These are phyloP conservation scores for Tetracladium setigerum DNA, from an alignment of 495 filamentous ascomycete species.

Conservation along the genomic window DNA sequence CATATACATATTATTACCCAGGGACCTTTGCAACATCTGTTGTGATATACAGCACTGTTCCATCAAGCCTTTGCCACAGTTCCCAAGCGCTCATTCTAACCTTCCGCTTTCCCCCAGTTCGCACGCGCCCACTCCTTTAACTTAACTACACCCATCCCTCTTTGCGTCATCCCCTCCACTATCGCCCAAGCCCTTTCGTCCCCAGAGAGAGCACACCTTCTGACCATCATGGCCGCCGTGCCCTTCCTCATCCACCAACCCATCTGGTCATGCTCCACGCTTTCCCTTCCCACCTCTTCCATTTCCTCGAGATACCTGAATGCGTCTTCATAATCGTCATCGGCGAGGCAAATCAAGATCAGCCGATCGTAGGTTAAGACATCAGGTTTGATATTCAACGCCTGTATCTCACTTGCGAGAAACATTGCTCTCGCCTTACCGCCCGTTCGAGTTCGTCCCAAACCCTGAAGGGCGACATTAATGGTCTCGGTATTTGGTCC, in stretches of 20 bases:
- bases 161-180: constrained; percentile 12
- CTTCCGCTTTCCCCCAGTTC: no score
- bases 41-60: no score
- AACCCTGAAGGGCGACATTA: constrained; percentile 59
- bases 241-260: constrained; percentile 21
- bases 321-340: constrained; percentile 46
- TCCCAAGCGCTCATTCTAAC: no score
- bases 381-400: constrained; percentile 51
- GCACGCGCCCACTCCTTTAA: no score
- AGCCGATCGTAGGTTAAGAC: constrained; percentile 58
- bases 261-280: constrained; percentile 3
- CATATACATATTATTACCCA: no score
- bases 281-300: constrained; percentile 19
- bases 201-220: constrained; percentile 1
- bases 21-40: no score
- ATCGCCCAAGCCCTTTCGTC: constrained; percentile 15
- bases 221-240: constrained; percentile 9
- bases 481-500: constrained; percentile 56
- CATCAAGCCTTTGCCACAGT: no score
- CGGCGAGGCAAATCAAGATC: constrained; percentile 54
- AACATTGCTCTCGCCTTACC: constrained; percentile 55
- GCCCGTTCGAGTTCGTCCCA: constrained; percentile 25
- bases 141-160: not conserved
- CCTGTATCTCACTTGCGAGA: constrained; percentile 65
- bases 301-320: constrained; percentile 52